Base-by-base conservation (phyloP, 352 stramenopile genomes). In the Phytophthora kernoviae region DNA sequence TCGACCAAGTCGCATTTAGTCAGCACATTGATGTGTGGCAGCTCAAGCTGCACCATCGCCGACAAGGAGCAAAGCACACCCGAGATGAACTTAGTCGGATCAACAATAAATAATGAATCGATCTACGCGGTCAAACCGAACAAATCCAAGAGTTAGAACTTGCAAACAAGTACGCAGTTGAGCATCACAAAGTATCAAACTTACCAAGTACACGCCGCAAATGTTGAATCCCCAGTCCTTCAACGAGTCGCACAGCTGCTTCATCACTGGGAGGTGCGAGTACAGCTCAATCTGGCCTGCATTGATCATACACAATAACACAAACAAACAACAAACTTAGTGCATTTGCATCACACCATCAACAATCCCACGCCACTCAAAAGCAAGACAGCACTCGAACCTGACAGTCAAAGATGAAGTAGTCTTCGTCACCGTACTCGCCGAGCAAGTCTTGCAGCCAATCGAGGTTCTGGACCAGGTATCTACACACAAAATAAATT, bases 341-440 rank as follows among this genome's bases (percentile, higher is more conserved):
- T 43, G 18, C 18, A 21, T 22, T n/a, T 17, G 37, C 37, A 20
- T 40, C 9, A 14, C 33, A 14, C 10, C 12, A 45, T 18, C 17
- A 54, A 18, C 40, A 18, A 26, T 17, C 27, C 4, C 9, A 21
- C 1, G 5, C 43, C n/a, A n/a, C n/a, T n/a, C n/a, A n/a, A n/a
- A 58, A 14, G 11, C 30, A 26, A 37, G 5, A 39, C 49, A 55
- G 17, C 33, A 22, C 56, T 69, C 73, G 82, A 80, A 87, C 97
- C 98, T 45, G 98, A 54, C 98, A 98, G 79, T 99, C 98, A 46
- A 99, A 98, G 43, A 99, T 91, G 39, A 99, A 91, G 77, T 99
- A 99, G 60, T 98, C 90, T 66, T 96, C 88, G 51, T 97, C 91
- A 45, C 80, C 90, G 62, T 97, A 96, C 54, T 93, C 79, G 37